Base-by-base conservation (phyloP, 116 monocot species). In the Thalassia testudinum region DNA sequence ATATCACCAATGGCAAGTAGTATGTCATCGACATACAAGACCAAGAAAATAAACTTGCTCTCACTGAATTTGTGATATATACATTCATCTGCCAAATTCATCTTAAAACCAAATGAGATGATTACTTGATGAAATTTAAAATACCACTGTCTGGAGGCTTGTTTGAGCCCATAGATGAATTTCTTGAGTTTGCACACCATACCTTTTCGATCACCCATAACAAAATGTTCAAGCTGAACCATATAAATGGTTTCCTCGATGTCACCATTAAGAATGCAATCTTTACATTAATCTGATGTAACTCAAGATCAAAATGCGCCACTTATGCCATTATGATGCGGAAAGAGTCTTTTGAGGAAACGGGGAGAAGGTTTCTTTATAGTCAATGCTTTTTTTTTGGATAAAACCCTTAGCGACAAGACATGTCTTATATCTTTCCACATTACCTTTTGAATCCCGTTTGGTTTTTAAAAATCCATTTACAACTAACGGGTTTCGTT, bases 381-480 rank as follows among this genome's bases (percentile, higher is more conserved):
- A 30, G 5, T 30, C 14, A 55, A 30, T 34, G 14, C 28, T 27
- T 34, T 60, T 20, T 27, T 47, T 40, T 30, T 60, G 47, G 1
- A 8, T 12, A 27, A 27, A 48, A 8, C 48, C 27, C 48, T 45
- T 45, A 1, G 5, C 44, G 6, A 60, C 1, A 1, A 45, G 47
- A 11, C 18, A 1, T n/a, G 29, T 37, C 26, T 52, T 62, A 24
- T 50, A 52, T 13, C 23, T 37, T 18, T 54, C 53, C 7, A 54
- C 24, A 29, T 54, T n/a, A 17, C 27, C 53, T 17, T 29, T 27
- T 18, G 27, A 55, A 22, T 30, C 55, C 20, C 55, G 12, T 37
- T 55, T 55, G 37, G 55, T 55, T 37, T 55, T 34, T n/a, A n/a
- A 55, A 55, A 5, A 55, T 20, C 55, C 37, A 55, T 37, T 37